Conservation (phyloP, 192 early-diverging fungal species). For the Rhizophlyctis rosea region DNA sequence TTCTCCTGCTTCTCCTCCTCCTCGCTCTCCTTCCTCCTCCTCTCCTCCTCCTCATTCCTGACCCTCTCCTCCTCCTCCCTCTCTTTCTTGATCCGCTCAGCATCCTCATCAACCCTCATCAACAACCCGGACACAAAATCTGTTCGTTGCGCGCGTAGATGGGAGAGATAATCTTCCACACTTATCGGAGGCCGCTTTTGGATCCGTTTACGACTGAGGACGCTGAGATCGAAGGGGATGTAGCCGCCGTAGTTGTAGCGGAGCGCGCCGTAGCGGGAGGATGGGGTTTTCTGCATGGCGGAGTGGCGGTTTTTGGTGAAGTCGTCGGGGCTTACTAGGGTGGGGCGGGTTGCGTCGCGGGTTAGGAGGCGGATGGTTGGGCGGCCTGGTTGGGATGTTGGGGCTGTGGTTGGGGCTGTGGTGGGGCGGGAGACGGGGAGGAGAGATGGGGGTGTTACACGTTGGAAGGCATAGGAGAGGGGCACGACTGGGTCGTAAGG, state of each 20-base stretch:
- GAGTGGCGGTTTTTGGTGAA: conserved; percentile 38
- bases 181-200: conserved; percentile 13
- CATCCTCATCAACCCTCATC: conserved; percentile 38
- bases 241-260: conserved; percentile 60
- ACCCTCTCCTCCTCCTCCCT: conserved; percentile 31
- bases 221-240: conserved; percentile 42
- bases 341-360: conserved; percentile 16
- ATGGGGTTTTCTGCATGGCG: conserved; percentile 48
- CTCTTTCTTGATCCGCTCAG: conserved; percentile 16
- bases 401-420: conserved; percentile 9
- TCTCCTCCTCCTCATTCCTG: conserved; percentile 34
- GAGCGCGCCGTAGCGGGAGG: conserved; percentile 43
- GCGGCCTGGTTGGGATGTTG: conserved; percentile 16
- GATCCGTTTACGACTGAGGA: conserved; percentile 25
- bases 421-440: not conserved
- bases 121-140: conserved; percentile 44
- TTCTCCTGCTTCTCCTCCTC: conserved; percentile 23
- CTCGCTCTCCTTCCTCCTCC: conserved; percentile 31
- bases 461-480: conserved; percentile 21
- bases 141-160: conserved; percentile 28
- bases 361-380: conserved; percentile 26
- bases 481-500: conserved; percentile 36
- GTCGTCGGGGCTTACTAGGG: conserved; percentile 33
- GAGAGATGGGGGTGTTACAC: conserved; percentile 8
- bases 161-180: conserved; percentile 34